phyloP scores from a whole-genome alignment of 2,329 filamentous ascomycete genomes.

The Venturia effusa region DNA sequence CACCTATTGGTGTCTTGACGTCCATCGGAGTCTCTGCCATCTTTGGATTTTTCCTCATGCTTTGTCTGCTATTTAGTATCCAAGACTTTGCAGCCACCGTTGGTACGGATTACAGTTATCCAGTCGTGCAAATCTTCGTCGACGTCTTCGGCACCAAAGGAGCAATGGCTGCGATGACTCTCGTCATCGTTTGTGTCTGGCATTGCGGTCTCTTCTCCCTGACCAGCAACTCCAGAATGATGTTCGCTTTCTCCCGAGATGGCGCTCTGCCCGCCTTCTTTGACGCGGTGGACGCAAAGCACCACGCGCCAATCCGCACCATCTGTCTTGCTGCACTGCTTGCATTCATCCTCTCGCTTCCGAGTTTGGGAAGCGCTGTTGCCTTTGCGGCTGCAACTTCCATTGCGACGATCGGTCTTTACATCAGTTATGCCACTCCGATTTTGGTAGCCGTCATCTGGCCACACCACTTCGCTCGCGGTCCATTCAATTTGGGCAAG shows the following conservation, averaged over 20 bases:
- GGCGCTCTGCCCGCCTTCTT: conserved; percentile 46
- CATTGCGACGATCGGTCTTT: conserved; percentile 49
- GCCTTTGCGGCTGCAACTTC: conserved; percentile 48
- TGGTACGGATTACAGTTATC: conserved; percentile 32
- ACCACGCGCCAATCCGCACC: conserved; percentile 40
- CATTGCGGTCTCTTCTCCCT: conserved; percentile 49
- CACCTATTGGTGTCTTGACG: conserved; percentile 47
- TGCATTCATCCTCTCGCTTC: conserved; percentile 44
- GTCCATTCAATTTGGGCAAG: conserved; percentile 42
- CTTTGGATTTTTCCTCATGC: conserved; percentile 50
- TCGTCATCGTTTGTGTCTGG: conserved; percentile 51
- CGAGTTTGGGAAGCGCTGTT: conserved; percentile 43
- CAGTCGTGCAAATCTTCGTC: conserved; percentile 48
- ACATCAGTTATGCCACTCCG: conserved; percentile 47
- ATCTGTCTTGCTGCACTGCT: conserved; percentile 46
- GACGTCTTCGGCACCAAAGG: conserved; percentile 46
- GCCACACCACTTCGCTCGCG: conserved; percentile 41
- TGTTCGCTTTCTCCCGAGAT: conserved; percentile 48
- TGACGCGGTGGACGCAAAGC: conserved; percentile 40
- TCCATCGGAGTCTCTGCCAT: conserved; percentile 45
- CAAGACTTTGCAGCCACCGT: conserved; percentile 44
- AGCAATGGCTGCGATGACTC: conserved; percentile 43
- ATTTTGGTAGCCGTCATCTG: conserved; percentile 45
- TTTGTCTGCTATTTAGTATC: conserved; percentile 47
- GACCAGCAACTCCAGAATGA: conserved; percentile 48